These are phyloP conservation scores for Vitis cinerea DNA, from an alignment of 164 flowering plant species.

Conservation along the genomic window DNA sequence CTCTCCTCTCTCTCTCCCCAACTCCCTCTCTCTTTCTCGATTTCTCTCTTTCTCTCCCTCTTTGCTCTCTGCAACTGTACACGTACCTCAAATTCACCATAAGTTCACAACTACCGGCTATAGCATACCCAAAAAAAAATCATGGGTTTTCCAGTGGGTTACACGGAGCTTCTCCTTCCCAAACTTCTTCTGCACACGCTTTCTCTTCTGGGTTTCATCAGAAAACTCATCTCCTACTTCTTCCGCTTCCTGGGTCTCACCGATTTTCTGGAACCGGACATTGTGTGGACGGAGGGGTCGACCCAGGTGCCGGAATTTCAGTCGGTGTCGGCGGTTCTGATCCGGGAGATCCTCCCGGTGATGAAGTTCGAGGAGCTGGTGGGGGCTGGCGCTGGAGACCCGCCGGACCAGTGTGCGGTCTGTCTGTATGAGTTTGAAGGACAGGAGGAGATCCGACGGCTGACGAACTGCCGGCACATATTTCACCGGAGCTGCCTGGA, in stretches of 20 bases:
- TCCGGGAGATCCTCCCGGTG: conserved; percentile 66
- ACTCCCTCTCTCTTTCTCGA: conserved; percentile 7
- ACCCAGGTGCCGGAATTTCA: conserved; percentile 7
- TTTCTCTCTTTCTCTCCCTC: conserved; percentile 13
- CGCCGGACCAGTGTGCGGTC: conserved; percentile 62
- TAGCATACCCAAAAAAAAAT: not conserved
- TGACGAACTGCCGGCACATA: conserved; percentile 62
- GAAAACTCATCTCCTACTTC: conserved; percentile 31
- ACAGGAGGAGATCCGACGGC: conserved; percentile 56
- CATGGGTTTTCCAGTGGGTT: conserved; percentile 62
- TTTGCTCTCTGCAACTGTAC: not conserved
- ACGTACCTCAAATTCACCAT: not conserved
- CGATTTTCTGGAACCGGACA: conserved; percentile 49
- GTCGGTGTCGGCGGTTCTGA: conserved; percentile 35
- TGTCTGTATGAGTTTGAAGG: conserved; percentile 65
- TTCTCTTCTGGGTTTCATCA: conserved; percentile 36
- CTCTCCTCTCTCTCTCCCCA: not conserved
- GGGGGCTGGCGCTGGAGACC: conserved; percentile 6
- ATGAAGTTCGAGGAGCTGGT: conserved; percentile 45
- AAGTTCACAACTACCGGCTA: too few relatives aligned
- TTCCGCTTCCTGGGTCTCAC: conserved; percentile 39
- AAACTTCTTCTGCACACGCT: conserved; percentile 44
- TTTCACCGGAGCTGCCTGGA: conserved; percentile 72
- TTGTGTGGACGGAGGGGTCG: conserved; percentile 22
- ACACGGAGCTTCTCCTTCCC: conserved; percentile 54